Base-by-base conservation (phyloP, 345 rosid genomes). In the Linum tenue region DNA sequence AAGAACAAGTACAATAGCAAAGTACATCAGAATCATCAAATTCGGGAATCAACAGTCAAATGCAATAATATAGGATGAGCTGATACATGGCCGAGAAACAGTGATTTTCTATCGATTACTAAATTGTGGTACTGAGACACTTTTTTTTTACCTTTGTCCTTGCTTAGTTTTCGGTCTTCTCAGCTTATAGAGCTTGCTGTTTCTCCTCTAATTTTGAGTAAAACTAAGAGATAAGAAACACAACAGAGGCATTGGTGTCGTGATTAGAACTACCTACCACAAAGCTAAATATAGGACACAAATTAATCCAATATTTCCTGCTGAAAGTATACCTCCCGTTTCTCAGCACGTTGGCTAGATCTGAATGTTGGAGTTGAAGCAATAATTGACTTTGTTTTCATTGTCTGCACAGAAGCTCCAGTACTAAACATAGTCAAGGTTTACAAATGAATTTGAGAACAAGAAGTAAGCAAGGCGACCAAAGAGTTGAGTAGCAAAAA, bases 261-360 rank as follows among this genome's bases (percentile, higher is more conserved):
- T 6, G 16, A 63, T 61, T 37, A 63, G 71, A 14, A 4, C 16
- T 14, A 16, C 53, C 53, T n/a, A 2, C n/a, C 35, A 15, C 3
- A 1, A 41, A 43, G 35, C 37, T 8, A 7, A 22, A 6, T 7
- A 3, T 3, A 38, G 53, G 51, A 57, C 41, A 60, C 14, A 22
- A 22, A 22, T 48, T 7, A 3, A 48, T 48, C 53, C 53, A 73
- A 38, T 35, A 59, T 66, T 10, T 44, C 10, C 56, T 2, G 60
- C 3, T 53, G 43, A 39, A 0, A 8, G 35, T 39, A 62, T 39
- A 62, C 64, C 64, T 62, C 64, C 64, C 51, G 64, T 40, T 62
- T 62, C 64, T 62, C 64, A 39, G 64, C 64, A 39, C 64, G 64
- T 41, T 62, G 48, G 17, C 31, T 62, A 35, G 50, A 12, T 62